Evolutionary conservation across 768 basidiomycete species (phyloP).

Genomic region (Lactarius vividus): DNA sequence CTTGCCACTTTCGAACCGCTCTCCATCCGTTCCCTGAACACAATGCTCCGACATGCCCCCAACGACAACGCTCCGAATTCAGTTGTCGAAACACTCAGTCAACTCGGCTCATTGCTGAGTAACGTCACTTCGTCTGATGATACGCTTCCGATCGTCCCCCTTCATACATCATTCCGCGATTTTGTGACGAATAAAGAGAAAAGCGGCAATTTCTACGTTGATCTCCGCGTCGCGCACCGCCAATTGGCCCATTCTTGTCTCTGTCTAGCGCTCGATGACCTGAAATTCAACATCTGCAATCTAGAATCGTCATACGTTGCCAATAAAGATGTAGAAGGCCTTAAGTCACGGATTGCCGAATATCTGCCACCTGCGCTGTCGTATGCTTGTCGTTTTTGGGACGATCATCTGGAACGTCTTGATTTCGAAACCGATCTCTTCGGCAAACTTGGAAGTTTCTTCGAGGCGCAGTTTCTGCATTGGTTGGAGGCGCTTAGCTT

Average conservation of each 20-base stretch:
- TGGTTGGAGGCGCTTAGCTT: no score
- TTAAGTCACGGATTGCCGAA: neutral
- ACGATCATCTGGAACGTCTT: neutral
- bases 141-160: constrained; percentile 1
- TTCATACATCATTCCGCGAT: constrained; percentile 1
- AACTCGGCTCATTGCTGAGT: constrained; percentile 5
- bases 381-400: constrained; percentile 11
- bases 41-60: neutral
- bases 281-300: constrained; percentile 8
- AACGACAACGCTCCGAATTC: neutral
- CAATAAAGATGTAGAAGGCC: constrained; percentile 1
- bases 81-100: neutral
- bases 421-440: neutral
- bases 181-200: neutral
- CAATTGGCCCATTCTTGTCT: neutral
- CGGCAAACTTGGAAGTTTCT: no score
- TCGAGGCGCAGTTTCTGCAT: no score
- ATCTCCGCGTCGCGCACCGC: neutral
- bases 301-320: neutral
- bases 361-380: neutral
- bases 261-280: neutral
- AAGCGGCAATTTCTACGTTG: neutral
- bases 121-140: neutral
- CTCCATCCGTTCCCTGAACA: neutral
- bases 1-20: constrained; percentile 1